Base-by-base conservation (phyloP, 164 flowering plant genomes). In the Vitis cinerea region DNA sequence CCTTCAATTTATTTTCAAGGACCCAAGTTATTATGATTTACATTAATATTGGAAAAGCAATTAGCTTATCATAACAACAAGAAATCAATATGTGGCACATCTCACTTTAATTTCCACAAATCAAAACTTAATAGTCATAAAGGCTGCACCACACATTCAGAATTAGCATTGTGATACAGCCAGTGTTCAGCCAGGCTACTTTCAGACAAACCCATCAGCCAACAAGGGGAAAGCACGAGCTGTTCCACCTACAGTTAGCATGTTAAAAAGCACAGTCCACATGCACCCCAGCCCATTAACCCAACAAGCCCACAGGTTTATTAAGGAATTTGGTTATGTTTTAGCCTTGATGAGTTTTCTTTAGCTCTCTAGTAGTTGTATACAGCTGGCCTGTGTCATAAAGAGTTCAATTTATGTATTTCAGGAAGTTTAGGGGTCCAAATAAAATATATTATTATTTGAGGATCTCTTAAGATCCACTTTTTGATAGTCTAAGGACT, bases 1-100 rank as follows among this genome's bases (percentile, higher is more conserved):
- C 93, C 98, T 94, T 72, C 70, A 82, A 31, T 23, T 23, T 23
- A 23, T 48, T 31, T 69, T 9, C 23, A 64, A 66, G 71, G 17
- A 23, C 44, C 48, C 19, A 50, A 52, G 29, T 44, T 52, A 51
- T 2, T 29, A 65, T 8, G 10, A 8, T 44, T 30, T 29, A 60
- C 23, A 15, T 51, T 16, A 31, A 59, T 29, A 30, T 14, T 27
- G 30, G 9, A 9, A 67, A 47, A 49, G 6, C 29, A 16, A 31
- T 27, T 66, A 30, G 6, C 7, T 49, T 15, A 57, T 23, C 50
- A 12, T 13, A 23, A 15, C 48, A 14, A 19, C 23, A 52, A 52
- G 52, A 17, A 66, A 17, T 66, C 30, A 37, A 11, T 31, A 23
- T 23, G 23, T 29, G 44, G 44, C 44, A 37, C 7, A 6, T 37